Evolutionary conservation across 1,139 yeast species (phyloP).

Genomic region (Geotrichum australiense): DNA sequence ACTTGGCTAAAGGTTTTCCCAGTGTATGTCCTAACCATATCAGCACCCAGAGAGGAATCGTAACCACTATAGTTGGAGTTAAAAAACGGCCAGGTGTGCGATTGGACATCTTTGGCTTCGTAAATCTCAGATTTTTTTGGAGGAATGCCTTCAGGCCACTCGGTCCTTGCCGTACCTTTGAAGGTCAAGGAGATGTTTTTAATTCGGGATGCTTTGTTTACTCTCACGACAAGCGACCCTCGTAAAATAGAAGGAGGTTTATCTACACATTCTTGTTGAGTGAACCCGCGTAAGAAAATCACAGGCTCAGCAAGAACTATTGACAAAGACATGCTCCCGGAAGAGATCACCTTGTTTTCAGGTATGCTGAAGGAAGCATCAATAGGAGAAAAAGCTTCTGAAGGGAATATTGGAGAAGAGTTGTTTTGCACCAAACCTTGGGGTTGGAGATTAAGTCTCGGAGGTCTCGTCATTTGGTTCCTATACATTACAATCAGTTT

Average conservation of each 20-base stretch:
- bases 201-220: constrained; percentile 36
- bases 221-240: constrained; percentile 68
- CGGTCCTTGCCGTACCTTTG: constrained; percentile 72
- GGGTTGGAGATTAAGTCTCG: no score
- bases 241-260: constrained; percentile 78
- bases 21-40: constrained; percentile 51
- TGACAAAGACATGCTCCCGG: constrained; percentile 19
- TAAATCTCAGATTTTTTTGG: constrained; percentile 64
- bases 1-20: neutral
- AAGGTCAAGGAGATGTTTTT: constrained; percentile 59
- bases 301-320: constrained; percentile 71
- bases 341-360: constrained; percentile 13
- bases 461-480: no score
- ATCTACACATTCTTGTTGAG: constrained; percentile 53
- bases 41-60: constrained; percentile 41
- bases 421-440: constrained; percentile 7
- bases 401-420: constrained; percentile 18
- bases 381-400: constrained; percentile 16
- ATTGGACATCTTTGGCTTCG: constrained; percentile 60
- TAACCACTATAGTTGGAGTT: constrained; percentile 38
- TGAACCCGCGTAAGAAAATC: constrained; percentile 77
- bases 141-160: constrained; percentile 99
- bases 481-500: no score
- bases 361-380: constrained; percentile 17
- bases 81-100: constrained; percentile 92